Percentiles rank a stretch among this genome's conserved stretches.
Evolutionary conservation across 2,329 filamentous ascomycete genomes (phyloP).

Genomic region (Pseudohalonectria lignicola): DNA sequence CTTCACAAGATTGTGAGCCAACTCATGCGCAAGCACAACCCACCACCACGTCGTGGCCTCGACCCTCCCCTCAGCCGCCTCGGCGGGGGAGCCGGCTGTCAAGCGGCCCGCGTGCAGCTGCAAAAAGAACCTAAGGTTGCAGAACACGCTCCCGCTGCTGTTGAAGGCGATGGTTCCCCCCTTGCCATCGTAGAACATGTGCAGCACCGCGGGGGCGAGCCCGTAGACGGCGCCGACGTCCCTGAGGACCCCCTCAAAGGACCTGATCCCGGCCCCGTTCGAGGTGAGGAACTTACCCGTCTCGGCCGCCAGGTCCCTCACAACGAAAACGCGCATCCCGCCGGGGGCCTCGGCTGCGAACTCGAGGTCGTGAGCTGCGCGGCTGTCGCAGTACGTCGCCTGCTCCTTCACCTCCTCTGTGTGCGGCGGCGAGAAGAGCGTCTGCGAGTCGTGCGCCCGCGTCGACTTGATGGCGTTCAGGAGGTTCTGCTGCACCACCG

Average conservation of each 20-base stretch:
- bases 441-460: slow-evolving; percentile 62
- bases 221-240: slow-evolving; percentile 65
- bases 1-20: slow-evolving; percentile 83
- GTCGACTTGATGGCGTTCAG: slow-evolving; percentile 70
- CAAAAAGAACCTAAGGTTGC: slow-evolving; percentile 80
- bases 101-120: slow-evolving; percentile 57
- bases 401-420: slow-evolving; percentile 70
- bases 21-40: slow-evolving; percentile 76
- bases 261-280: slow-evolving; percentile 52
- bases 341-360: slow-evolving; percentile 60
- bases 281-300: slow-evolving; percentile 45
- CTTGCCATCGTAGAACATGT: slow-evolving; percentile 75
- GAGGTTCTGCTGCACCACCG: slow-evolving; percentile 57
- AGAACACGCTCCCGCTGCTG: slow-evolving; percentile 75
- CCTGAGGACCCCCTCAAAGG: slow-evolving; percentile 58
- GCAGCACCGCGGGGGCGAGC: slow-evolving; percentile 56
- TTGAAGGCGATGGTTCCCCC: slow-evolving; percentile 92
- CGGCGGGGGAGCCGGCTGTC: not conserved
- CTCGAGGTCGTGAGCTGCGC: slow-evolving; percentile 59
- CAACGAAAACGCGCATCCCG: slow-evolving; percentile 64
- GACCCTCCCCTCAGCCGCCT: slow-evolving; percentile 15
- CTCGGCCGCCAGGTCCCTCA: slow-evolving; percentile 38
- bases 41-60: slow-evolving; percentile 23
- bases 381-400: slow-evolving; percentile 75
- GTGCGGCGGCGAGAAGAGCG: slow-evolving; percentile 61